phyloP scores from a whole-genome alignment of 768 basidiomycete genomes.

The Kwoniella shandongensis region DNA sequence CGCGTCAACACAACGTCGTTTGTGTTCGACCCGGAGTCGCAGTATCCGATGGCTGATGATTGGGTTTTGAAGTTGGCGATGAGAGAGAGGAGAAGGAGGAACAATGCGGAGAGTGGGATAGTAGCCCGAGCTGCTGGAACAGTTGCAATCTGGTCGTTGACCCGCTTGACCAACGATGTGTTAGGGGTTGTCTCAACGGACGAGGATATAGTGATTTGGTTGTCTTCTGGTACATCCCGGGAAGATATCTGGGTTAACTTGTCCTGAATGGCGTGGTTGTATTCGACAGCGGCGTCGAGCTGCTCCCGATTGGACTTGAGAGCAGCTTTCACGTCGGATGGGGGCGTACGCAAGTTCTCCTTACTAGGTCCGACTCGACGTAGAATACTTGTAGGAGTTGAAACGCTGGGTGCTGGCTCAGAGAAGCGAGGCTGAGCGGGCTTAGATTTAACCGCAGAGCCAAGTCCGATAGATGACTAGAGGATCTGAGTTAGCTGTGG shows the following conservation, averaged over 20 bases:
- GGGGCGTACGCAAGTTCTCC: constrained; percentile 38
- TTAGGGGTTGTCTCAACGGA: constrained; percentile 13
- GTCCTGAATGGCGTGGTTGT: constrained; percentile 34
- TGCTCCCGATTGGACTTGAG: constrained; percentile 12
- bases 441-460: background rate
- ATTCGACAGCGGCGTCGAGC: constrained; percentile 30
- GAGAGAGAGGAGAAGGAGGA: constrained; percentile 34
- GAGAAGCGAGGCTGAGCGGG: constrained; percentile 34
- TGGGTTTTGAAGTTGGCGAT: constrained; percentile 38
- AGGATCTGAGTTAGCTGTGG: background rate
- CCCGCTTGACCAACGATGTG: constrained; percentile 22
- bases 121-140: constrained; percentile 14
- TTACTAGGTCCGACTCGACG: constrained; percentile 33
- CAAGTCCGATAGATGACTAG: constrained; percentile 37
- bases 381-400: constrained; percentile 19
- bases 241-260: constrained; percentile 33
- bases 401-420: constrained; percentile 25
- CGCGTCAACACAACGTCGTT: constrained; percentile 44
- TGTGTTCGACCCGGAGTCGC: constrained; percentile 47
- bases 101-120: constrained; percentile 36
- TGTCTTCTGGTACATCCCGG: constrained; percentile 10
- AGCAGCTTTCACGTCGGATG: constrained; percentile 33
- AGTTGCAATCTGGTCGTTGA: constrained; percentile 15
- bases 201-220: constrained; percentile 15
- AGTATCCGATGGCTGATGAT: constrained; percentile 52